Base-by-base conservation (phyloP, 164 flowering plant genomes). In the Chimonanthus praecox region DNA sequence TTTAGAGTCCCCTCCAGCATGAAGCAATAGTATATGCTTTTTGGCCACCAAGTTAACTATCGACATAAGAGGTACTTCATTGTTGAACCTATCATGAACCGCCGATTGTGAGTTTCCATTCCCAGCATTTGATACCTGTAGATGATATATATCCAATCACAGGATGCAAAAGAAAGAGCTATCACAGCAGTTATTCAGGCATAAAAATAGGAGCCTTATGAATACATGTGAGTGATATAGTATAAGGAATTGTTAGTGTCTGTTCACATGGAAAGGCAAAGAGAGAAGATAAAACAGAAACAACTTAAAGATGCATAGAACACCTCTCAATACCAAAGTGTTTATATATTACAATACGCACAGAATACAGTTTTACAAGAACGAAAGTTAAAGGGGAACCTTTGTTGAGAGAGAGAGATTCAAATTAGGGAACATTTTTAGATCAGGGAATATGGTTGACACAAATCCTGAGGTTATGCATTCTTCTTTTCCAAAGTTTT, bases 1-100 rank as follows among this genome's bases (percentile, higher is more conserved):
- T 83, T 96, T 96, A 61, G 99, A 96, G 83, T 96, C 99, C 80
- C 99, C 99, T 79, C 99, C 98, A 76, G 99, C 99, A 87, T 96
- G 99, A 75, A 94, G 93, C 83, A 96, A 82, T 50, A 96, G 80
- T 81, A 96, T 86, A 79, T 91, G 97, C 80, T 70, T 92, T 73
- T 79, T 86, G 66, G 85, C 86, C 82, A 94, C 65, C 75, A 83
- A 78, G 62, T 81, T 80, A 76, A 77, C 77, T 71, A 85, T 66
- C 71, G 82, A 75, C 49, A 13, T 21, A 45, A 49, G 45, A 69
- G 80, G 51, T 64, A 67, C 79, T 71, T 74, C 90, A 78, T 73
- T 65, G 20, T 78, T 74, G 51, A 58, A 70, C 65, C 73, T 83
- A 51, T 70, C 79, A 73, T 63, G 71, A 18, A 75, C 46, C 71